Conservation (phyloP, 2,329 filamentous ascomycete genomes). For the Colletotrichum plurivorum region DNA sequence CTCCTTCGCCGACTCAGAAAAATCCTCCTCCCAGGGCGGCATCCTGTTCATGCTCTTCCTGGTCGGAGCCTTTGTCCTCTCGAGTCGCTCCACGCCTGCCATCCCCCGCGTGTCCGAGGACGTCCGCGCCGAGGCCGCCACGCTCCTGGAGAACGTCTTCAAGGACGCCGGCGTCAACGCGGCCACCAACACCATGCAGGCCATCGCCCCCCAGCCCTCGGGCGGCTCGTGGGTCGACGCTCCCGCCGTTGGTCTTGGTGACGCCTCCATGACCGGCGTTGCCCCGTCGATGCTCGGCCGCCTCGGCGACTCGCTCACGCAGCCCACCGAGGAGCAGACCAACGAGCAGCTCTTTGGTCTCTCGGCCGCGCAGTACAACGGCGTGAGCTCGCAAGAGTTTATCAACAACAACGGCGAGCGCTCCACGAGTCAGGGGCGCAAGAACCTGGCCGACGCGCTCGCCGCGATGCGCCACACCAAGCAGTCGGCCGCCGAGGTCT, state of each 20-base stretch:
- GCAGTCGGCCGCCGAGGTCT: constrained; percentile 86
- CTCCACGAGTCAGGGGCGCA: constrained; percentile 74
- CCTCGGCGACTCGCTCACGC: constrained; percentile 77
- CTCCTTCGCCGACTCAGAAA: constrained; percentile 66
- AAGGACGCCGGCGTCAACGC: constrained; percentile 80
- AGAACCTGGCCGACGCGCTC: constrained; percentile 85
- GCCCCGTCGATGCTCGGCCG: constrained; percentile 75
- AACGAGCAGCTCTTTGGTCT: constrained; percentile 91
- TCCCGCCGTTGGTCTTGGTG: constrained; percentile 56
- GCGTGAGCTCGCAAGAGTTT: constrained; percentile 83
- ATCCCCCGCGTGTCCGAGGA: constrained; percentile 86
- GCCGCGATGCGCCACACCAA: constrained; percentile 83
- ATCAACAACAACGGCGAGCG: constrained; percentile 69
- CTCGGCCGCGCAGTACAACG: constrained; percentile 89
- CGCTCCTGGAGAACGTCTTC: constrained; percentile 84
- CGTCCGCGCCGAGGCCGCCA: constrained; percentile 82
- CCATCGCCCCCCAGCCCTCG: constrained; percentile 67
- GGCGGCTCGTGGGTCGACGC: constrained; percentile 62
- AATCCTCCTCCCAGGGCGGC: constrained; percentile 81
- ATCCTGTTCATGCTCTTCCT: constrained; percentile 96
- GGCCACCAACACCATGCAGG: constrained; percentile 58
- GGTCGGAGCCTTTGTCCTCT: constrained; percentile 95
- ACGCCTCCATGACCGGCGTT: constrained; percentile 62
- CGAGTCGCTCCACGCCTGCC: constrained; percentile 80
- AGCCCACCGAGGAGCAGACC: constrained; percentile 86